Conservation (phyloP, 176 grass and related monocot species). For the Carex myosuroides region DNA sequence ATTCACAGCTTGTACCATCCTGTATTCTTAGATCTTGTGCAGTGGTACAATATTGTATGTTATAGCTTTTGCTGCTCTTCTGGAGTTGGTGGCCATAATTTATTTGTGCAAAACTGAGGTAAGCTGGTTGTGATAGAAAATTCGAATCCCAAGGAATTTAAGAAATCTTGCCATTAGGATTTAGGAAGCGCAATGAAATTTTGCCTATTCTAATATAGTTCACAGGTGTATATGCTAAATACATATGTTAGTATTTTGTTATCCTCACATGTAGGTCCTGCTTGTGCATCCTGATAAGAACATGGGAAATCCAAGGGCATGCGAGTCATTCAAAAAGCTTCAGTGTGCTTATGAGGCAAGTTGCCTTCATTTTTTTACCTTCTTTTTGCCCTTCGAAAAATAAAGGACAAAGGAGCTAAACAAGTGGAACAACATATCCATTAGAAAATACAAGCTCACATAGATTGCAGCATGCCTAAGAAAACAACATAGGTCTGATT, state of each 20-base stretch:
- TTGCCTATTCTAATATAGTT: background rate
- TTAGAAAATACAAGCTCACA: background rate
- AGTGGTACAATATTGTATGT: background rate
- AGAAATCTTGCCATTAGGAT: background rate
- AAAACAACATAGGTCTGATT: background rate
- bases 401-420: background rate
- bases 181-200: background rate
- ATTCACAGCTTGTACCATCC: background rate
- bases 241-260: constrained; percentile 15
- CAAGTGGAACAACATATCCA: background rate
- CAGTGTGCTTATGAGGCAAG: constrained; percentile 97
- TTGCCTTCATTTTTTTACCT: background rate
- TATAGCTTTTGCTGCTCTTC: background rate
- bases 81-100: background rate
- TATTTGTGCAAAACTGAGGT: background rate
- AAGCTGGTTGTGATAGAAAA: background rate
- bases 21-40: background rate
- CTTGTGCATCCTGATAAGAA: constrained; percentile 99
- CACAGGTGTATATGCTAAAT: background rate
- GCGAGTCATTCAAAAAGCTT: constrained; percentile 99
- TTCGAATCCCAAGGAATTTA: background rate
- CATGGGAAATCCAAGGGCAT: constrained; percentile 70
- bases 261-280: constrained; percentile 50
- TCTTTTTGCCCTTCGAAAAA: constrained; percentile 3
- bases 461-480: background rate